These are phyloP conservation scores for Crassisporium funariophilum DNA, from an alignment of 768 basidiomycete species.

Conservation along the genomic window DNA sequence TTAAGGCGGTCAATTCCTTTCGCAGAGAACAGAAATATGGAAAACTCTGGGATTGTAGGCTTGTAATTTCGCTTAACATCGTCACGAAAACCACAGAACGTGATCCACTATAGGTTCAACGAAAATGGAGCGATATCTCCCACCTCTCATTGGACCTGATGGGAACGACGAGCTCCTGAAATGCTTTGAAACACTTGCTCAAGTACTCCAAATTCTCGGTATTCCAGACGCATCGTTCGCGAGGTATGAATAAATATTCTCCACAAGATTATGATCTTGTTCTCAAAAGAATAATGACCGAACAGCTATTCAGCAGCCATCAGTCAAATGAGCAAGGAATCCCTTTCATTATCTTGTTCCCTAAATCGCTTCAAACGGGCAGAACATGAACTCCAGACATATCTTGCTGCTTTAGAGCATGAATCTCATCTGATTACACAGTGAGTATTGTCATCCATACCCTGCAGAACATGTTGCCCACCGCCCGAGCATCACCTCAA, in stretches of 20 bases:
- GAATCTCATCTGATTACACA: slow-evolving; percentile 39
- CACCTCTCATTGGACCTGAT: background rate
- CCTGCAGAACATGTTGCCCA: background rate
- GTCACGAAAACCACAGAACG: no score
- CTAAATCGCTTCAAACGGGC: slow-evolving; percentile 34
- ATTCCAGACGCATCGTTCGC: slow-evolving; percentile 38
- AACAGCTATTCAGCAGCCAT: slow-evolving; percentile 42
- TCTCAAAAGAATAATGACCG: background rate
- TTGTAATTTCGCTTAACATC: no score
- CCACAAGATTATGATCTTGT: background rate
- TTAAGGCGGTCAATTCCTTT: no score
- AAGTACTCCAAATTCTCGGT: slow-evolving; percentile 30
- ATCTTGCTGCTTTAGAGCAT: slow-evolving; percentile 35
- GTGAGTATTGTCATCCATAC: slow-evolving; percentile 24
- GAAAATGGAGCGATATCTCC: no score
- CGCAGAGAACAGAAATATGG: no score
- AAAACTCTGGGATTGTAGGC: no score
- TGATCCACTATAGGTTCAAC: no score
- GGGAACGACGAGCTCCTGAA: slow-evolving; percentile 20
- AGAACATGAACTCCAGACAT: slow-evolving; percentile 38
- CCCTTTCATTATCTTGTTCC: slow-evolving; percentile 32
- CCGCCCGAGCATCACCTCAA: slow-evolving; percentile 11
- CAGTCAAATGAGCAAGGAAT: slow-evolving; percentile 31
- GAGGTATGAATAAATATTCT: slow-evolving; percentile 24
- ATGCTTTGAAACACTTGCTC: slow-evolving; percentile 25